phyloP scores from a whole-genome alignment of 2,329 filamentous ascomycete species.

The Dactylellina drechsleri region DNA sequence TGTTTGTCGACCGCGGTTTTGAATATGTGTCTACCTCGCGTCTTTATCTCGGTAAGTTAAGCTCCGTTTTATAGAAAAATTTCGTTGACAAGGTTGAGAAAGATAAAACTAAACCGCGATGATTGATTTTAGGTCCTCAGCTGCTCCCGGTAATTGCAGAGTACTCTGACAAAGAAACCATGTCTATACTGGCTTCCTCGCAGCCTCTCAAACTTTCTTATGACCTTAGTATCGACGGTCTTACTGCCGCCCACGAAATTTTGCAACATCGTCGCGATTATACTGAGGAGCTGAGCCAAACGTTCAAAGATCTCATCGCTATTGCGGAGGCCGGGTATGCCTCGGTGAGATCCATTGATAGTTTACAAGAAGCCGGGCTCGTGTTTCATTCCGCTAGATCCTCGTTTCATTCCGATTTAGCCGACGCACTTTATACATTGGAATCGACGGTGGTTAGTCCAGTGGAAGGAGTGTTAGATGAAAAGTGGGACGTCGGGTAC shows the following conservation, averaged over 20 bases:
- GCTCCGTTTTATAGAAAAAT: background rate
- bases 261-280: slow-evolving; percentile 7
- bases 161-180: slow-evolving; percentile 12
- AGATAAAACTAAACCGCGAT: background rate
- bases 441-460: slow-evolving; percentile 6
- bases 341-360: slow-evolving; percentile 14
- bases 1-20: slow-evolving; percentile 61
- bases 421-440: slow-evolving; percentile 7
- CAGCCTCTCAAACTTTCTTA: slow-evolving; percentile 14
- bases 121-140: slow-evolving; percentile 2
- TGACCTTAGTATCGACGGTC: slow-evolving; percentile 15
- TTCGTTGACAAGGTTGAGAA: background rate
- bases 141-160: slow-evolving; percentile 15
- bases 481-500: slow-evolving; percentile 1
- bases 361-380: slow-evolving; percentile 12
- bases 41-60: slow-evolving; percentile 52
- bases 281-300: slow-evolving; percentile 3
- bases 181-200: slow-evolving; percentile 13
- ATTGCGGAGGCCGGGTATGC: slow-evolving; percentile 15
- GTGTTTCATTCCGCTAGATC: slow-evolving; percentile 17
- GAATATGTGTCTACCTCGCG: slow-evolving; percentile 61
- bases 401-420: slow-evolving; percentile 12
- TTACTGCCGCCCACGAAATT: slow-evolving; percentile 9
- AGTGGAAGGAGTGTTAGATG: background rate
- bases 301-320: slow-evolving; percentile 13